These are phyloP conservation scores for Peronosclerospora sorghi DNA, from an alignment of 352 stramenopile species.

Conservation along the genomic window DNA sequence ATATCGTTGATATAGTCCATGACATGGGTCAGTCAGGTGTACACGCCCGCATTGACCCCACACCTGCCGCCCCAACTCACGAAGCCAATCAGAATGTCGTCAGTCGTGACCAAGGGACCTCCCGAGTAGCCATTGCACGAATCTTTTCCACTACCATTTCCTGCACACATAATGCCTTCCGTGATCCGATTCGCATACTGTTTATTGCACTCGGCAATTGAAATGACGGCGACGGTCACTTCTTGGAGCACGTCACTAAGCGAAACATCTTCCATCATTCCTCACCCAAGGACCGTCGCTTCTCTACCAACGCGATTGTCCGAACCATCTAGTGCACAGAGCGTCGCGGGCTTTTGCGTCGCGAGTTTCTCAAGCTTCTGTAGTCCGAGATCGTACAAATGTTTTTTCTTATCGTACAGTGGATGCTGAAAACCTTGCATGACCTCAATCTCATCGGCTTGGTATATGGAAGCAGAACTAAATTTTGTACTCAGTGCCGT, in stretches of 20 bases:
- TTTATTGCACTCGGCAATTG: slow-evolving; percentile 41
- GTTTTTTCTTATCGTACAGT: slow-evolving; percentile 14
- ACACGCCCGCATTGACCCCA: slow-evolving; percentile 37
- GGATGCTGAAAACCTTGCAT: slow-evolving; percentile 13
- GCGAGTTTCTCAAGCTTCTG: slow-evolving; percentile 16
- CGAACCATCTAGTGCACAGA: slow-evolving; percentile 30
- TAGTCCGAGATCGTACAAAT: slow-evolving; percentile 17
- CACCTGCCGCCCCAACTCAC: slow-evolving; percentile 51
- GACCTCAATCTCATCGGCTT: slow-evolving; percentile 13
- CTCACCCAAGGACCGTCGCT: slow-evolving; percentile 42
- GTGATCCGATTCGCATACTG: slow-evolving; percentile 44
- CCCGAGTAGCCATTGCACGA: slow-evolving; percentile 58
- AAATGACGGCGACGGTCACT: slow-evolving; percentile 40
- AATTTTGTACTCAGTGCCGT: slow-evolving; percentile 13
- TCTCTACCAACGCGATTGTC: slow-evolving; percentile 34
- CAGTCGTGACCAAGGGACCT: slow-evolving; percentile 32
- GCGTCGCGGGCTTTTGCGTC: slow-evolving; percentile 17
- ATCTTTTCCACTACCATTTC: slow-evolving; percentile 30
- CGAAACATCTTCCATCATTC: slow-evolving; percentile 25
- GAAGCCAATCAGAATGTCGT: slow-evolving; percentile 37
- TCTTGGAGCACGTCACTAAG: slow-evolving; percentile 25
- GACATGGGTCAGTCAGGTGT: slow-evolving; percentile 35
- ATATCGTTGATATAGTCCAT: slow-evolving; percentile 34
- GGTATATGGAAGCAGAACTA: slow-evolving; percentile 4
- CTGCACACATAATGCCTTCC: slow-evolving; percentile 46